Base-by-base conservation (phyloP, 345 rosid species). In the Eucalyptus pauciflora region DNA sequence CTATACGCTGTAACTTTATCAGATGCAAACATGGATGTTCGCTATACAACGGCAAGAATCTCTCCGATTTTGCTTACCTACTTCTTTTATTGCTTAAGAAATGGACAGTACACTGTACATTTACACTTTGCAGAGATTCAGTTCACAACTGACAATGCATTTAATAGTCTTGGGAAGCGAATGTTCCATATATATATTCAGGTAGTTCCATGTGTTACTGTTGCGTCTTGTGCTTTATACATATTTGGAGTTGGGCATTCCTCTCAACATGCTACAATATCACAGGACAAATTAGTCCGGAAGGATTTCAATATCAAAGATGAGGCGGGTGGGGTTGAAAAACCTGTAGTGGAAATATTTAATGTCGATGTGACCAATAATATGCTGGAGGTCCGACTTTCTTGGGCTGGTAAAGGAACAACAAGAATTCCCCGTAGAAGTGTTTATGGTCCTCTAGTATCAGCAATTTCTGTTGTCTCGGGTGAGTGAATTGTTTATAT, bases 381-480 rank as follows among this genome's bases (percentile, higher is more conserved):
- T 79, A 92, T 89, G 50, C 88, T 96, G 86, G 96, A 95, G 91
- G 93, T 96, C 50, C 93, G 94, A 41, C 41, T 96, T 18, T 93
- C 90, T 58, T 96, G 96, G 97, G 93, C 95, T 17, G 98, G 98
- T 56, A 94, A 91, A 93, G 98, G 97, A 86, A 95, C 97, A 5
- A 93, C 93, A 3, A 17, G 58, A 79, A 91, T 94, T 87, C 98
- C 97, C 24, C 29, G 1, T 7, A 91, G 90, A 88, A 94, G 97
- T 60, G 86, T 89, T 67, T 95, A 96, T 87, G 97, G 97, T 46
- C 94, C 98, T 90, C 91, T 96, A 31, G 91, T 95, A 85, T 96
- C 97, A 76, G 96, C 97, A 41, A 94, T 96, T 69, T 92, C 96
- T 62, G 94, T 93, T 4, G 91, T 91, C 79, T 92, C 93, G 3